A percentile compares a stretch with the other conserved stretches of the same genome.
These are phyloP conservation scores for Pterulicium gracile DNA, from an alignment of 1,284 basidiomycete species.

Conservation along the genomic window DNA sequence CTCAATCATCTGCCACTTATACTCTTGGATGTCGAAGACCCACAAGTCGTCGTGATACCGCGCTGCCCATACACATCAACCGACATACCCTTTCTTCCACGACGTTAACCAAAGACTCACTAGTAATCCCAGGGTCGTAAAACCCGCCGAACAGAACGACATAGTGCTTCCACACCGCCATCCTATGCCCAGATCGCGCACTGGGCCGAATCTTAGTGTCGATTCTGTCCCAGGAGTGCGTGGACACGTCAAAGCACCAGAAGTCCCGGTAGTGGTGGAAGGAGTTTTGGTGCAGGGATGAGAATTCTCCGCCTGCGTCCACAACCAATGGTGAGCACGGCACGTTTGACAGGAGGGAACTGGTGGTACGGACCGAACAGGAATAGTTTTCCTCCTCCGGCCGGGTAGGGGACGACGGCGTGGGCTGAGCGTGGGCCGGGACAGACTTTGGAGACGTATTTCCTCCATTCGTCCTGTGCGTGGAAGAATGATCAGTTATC, in stretches of 20 bases:
- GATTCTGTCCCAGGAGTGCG: slow-evolving; percentile 81
- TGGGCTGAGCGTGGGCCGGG: slow-evolving; percentile 83
- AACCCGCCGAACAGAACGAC: slow-evolving; percentile 85
- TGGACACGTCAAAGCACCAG: slow-evolving; percentile 68
- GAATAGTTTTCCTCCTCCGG: slow-evolving; percentile 76
- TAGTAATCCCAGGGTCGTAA: slow-evolving; percentile 71
- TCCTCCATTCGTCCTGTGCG: slow-evolving; percentile 83
- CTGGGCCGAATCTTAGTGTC: slow-evolving; percentile 77
- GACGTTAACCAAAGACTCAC: too few relatives aligned
- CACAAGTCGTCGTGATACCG: slow-evolving; percentile 83
- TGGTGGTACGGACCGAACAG: slow-evolving; percentile 51
- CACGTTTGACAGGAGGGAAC: neutral
- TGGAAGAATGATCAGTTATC: too few relatives aligned
- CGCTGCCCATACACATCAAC: slow-evolving; percentile 29
- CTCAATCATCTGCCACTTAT: slow-evolving; percentile 80
- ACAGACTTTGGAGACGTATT: slow-evolving; percentile 72
- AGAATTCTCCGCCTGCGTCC: slow-evolving; percentile 79
- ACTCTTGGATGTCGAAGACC: slow-evolving; percentile 83
- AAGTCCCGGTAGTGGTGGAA: slow-evolving; percentile 92
- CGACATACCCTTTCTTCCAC: too few relatives aligned
- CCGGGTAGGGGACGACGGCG: slow-evolving; percentile 62
- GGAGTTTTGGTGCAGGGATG: slow-evolving; percentile 74
- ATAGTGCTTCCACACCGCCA: slow-evolving; percentile 87
- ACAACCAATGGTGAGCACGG: neutral
- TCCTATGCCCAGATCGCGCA: slow-evolving; percentile 82